phyloP scores from a whole-genome alignment of 371 early-diverging fungal species.

The Massospora cicadina region DNA sequence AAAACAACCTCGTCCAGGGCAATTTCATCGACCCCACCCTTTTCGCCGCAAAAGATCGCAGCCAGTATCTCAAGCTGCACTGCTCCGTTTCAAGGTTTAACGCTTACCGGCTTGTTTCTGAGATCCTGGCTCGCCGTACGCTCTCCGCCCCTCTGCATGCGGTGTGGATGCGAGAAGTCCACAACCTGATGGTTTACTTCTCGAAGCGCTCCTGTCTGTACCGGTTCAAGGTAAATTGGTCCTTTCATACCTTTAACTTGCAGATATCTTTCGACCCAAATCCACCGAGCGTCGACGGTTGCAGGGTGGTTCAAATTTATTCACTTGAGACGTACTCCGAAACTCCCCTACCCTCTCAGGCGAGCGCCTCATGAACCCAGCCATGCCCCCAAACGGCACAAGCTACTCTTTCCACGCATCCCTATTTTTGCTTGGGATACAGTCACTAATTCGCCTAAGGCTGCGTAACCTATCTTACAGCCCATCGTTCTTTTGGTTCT shows the following conservation, averaged over 20 bases:
- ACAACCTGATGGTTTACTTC: background rate
- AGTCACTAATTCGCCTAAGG: too few species aligned
- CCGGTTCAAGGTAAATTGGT: background rate
- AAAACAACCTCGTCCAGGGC: background rate
- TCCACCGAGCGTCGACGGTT: background rate
- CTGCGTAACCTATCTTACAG: too few species aligned
- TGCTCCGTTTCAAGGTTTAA: background rate
- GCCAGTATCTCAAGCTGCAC: background rate
- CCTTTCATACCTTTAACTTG: background rate
- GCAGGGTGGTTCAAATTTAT: background rate
- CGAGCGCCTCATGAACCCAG: too few species aligned
- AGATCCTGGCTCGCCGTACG: background rate
- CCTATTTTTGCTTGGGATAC: too few species aligned
- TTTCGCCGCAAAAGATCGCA: background rate
- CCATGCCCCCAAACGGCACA: too few species aligned
- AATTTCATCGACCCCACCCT: background rate
- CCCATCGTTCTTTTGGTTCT: too few species aligned
- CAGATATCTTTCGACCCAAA: background rate
- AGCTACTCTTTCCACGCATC: too few species aligned
- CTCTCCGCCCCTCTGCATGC: background rate
- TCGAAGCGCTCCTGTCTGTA: background rate
- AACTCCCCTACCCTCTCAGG: background rate
- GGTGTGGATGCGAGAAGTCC: background rate
- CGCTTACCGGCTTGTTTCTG: background rate
- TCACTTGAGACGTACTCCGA: background rate